Evolutionary conservation across 257 asterid species (phyloP), one percentile per base, ranked within the genome.

Genomic region (Ajuga chamaepitys): DNA sequence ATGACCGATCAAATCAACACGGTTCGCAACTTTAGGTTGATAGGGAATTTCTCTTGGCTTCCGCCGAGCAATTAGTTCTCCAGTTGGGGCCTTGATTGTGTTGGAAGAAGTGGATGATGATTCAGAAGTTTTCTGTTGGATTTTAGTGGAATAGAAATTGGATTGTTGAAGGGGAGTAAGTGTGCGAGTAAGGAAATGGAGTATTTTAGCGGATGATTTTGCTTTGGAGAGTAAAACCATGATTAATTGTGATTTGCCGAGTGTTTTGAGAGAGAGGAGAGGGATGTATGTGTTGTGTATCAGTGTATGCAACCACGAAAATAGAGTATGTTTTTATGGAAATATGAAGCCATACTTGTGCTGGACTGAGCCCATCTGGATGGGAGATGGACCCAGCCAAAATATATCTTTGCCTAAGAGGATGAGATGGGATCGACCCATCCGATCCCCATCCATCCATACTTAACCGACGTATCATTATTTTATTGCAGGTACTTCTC

Each of bases 1-100:
- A 18, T 68, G 65, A 21, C 96, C 96, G 30, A 86, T 81, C 41
- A 91, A 70, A 72, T 85, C 85, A 71, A 91, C 92, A 14, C 55
- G 70, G 56, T 91, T 91, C 0, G 85, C 85, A 44, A 85, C 88
- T 66, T 85, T 88, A 1, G 85, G 76, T 58, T 85, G 96, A 64
- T 56, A 88, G 2, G 95, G 95, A 2, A 91, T 83, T 69, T 86
- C 95, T 8, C 66, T 76, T 2, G 95, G 98, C 80, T 72, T 77
- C 3, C 86, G 92, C 85, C 85, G 85, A 21, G 41, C 75, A 61
- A 66, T 58, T 3, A 16, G 30, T 3, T 62, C 25, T n/a, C 53
- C 80, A 4, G 50, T 65, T 73, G 72, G 77, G 24, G 69, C 53
- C 71, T 72, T 66, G 66, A 65, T n/a, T 18, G 41, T 67, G 67